Conservation (phyloP, 176 grass and related monocot genomes). For the Lolium perenne region DNA sequence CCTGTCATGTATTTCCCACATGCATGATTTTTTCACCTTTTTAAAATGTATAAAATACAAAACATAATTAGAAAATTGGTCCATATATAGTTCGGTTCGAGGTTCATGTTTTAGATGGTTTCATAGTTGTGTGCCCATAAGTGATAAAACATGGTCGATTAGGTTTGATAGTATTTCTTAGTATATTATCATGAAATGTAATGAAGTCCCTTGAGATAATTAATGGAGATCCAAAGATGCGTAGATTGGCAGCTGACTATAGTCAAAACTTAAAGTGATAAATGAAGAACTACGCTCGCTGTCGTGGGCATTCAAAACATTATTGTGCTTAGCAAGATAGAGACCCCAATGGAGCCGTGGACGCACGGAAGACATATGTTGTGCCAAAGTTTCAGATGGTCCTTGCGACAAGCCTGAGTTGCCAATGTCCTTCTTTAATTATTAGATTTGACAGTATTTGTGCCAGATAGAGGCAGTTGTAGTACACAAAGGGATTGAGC, state of each 20-base stretch:
- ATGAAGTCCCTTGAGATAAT: not conserved
- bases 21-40: not conserved
- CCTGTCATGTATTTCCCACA: not conserved
- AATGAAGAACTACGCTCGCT: not conserved
- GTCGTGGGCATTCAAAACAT: not conserved
- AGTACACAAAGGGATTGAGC: conserved; percentile 20
- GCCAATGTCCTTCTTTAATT: conserved; percentile 18
- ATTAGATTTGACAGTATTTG: conserved; percentile 37
- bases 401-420: conserved; percentile 54
- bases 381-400: conserved; percentile 17
- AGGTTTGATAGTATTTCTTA: not conserved
- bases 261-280: not conserved
- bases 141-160: not conserved
- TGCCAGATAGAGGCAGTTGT: conserved; percentile 30
- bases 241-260: not conserved
- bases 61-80: not conserved
- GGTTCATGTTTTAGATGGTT: not conserved
- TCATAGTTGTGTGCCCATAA: not conserved
- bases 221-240: not conserved
- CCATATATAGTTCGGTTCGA: not conserved
- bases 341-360: conserved; percentile 26
- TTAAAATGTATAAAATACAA: not conserved
- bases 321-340: not conserved
- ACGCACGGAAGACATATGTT: conserved; percentile 36
- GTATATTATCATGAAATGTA: not conserved